Percentiles rank a stretch among this genome's conserved stretches.
Evolutionary conservation across 805 yeast genomes (phyloP).

Genomic region (Saturnispora ahearnii): DNA sequence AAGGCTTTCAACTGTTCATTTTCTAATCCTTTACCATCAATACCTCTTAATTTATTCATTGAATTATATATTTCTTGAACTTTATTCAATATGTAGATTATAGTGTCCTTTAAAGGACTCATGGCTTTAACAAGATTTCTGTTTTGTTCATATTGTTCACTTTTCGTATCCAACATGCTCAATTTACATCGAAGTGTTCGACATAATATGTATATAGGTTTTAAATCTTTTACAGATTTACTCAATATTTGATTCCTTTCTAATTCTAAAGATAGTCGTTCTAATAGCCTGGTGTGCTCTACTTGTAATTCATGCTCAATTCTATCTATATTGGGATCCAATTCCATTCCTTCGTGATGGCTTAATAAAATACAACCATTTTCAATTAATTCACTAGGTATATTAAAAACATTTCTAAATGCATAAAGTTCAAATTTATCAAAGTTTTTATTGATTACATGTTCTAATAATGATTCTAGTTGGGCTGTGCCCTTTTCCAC

Average conservation of each 20-base stretch:
- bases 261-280: conserved; percentile 36
- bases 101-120: conserved; percentile 23
- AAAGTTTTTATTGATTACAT: conserved; percentile 69
- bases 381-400: conserved; percentile 57
- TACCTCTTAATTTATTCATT: conserved; percentile 12
- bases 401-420: conserved; percentile 60
- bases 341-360: conserved; percentile 54
- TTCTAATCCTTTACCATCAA: conserved; percentile 4
- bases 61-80: conserved; percentile 16
- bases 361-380: conserved; percentile 59
- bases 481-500: conserved; percentile 73
- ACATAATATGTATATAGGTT: conserved; percentile 29
- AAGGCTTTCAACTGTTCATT: conserved; percentile 8
- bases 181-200: conserved; percentile 10
- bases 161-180: conserved; percentile 10
- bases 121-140: conserved; percentile 12
- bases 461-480: conserved; percentile 66
- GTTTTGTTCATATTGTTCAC: not conserved
- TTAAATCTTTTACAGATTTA: conserved; percentile 32
- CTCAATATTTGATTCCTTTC: conserved; percentile 34
- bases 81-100: conserved; percentile 20
- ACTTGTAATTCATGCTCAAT: conserved; percentile 15
- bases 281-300: conserved; percentile 25
- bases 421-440: conserved; percentile 82
- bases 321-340: conserved; percentile 13